A percentile compares a stretch with the other conserved stretches of the same genome.
Evolutionary conservation across 2,329 filamentous ascomycete genomes (phyloP).

Genomic region (Phyllosticta citrichinensis): DNA sequence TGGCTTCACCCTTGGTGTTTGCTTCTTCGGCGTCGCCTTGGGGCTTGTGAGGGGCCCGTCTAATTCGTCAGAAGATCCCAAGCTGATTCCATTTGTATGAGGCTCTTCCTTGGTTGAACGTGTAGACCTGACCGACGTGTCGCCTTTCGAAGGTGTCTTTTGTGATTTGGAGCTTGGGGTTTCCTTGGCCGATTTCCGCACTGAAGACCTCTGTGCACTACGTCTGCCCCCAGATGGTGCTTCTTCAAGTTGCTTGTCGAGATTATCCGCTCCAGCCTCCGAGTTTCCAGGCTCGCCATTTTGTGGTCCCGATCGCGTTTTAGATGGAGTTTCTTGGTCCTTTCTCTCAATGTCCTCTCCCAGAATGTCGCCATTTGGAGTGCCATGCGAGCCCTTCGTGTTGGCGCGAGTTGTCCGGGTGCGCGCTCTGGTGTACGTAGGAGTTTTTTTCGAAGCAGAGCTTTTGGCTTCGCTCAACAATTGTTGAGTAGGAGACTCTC

Average conservation of each 20-base stretch:
- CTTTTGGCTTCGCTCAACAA: slow-evolving; percentile 14
- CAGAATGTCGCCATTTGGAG: background rate
- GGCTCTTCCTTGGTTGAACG: slow-evolving; percentile 12
- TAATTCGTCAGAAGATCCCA: background rate
- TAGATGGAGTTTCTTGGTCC: background rate
- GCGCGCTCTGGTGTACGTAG: background rate
- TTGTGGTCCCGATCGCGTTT: background rate
- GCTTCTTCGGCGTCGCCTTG: slow-evolving; percentile 11
- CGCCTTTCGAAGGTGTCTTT: background rate
- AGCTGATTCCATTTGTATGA: slow-evolving; percentile 9
- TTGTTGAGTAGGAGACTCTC: background rate
- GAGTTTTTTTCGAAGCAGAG: slow-evolving; percentile 13
- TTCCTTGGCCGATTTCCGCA: background rate
- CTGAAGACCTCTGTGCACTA: background rate
- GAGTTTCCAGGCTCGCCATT: background rate
- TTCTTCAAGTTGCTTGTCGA: background rate
- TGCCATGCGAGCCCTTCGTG: background rate
- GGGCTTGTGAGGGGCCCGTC: slow-evolving; percentile 12
- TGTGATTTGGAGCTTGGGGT: background rate
- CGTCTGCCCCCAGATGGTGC: background rate
- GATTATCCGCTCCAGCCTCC: background rate
- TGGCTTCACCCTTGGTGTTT: slow-evolving; percentile 11
- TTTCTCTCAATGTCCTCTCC: background rate
- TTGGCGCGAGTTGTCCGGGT: background rate
- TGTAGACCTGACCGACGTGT: slow-evolving; percentile 10